Evolutionary conservation across 1,139 yeast species (phyloP), one percentile per base, ranked within the genome.

Genomic region (Entelexis paramagnoliae): DNA sequence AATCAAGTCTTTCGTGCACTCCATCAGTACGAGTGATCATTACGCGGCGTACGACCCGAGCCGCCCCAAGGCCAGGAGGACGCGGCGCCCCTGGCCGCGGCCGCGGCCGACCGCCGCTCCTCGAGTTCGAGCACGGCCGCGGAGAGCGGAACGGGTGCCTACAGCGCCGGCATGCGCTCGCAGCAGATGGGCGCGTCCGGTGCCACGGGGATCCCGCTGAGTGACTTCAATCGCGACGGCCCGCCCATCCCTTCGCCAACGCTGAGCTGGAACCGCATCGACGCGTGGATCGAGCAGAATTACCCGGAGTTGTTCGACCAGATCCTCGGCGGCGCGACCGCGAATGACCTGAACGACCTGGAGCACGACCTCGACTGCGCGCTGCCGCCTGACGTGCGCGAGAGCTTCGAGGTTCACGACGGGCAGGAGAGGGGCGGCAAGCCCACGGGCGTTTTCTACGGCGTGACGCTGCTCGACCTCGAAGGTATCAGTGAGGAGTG

Each of bases 281-380:
- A 82, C 61, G 66, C 71, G 40, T 83, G 89, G 85, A 70, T 83
- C 55, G 93, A 83, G 44, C 77, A 77, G 49, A 83, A 82, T 65
- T 85, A 81, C 63, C 91, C 94, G 1, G 95, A 85, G 65, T 75
- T 85, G 52, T 81, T 73, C 47, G 94, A 85, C 64, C 80, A 78
- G 65, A 68, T 85, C 62, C 76, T 79, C 59, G 77, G 75, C 55
- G 85, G 86, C 5, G 93, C 79, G 11, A 82, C 91, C 3, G 73
- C 77, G 24, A 83, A 84, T 32, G 94, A 85, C 65, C 73, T 85
- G 63, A 81, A 81, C 65, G 91, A 83, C 60, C 74, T 85, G 58
- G 93, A 84, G 64, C 76, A 76, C 56, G 93, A 84, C 64, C 70
- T 83, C 60, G 82, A 77, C 49, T 71, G 80, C 58, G 71, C 78